Percentiles rank a stretch among this genome's conserved stretches.
Evolutionary conservation across 352 stramenopile species (phyloP).

Genomic region (Phytopythium chamaehyphon): DNA sequence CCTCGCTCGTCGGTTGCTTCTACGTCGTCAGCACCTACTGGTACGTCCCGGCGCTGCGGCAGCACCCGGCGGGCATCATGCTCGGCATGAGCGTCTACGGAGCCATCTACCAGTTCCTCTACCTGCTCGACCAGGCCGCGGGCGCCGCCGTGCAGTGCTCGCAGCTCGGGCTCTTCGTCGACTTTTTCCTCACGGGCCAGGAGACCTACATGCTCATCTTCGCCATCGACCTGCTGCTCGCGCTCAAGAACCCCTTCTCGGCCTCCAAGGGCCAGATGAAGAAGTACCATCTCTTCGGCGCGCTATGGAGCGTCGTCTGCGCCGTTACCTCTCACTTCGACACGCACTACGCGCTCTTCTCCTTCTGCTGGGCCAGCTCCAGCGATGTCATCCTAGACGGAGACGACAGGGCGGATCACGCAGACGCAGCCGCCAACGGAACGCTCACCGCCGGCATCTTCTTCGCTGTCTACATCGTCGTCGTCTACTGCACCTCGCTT

Average conservation of each 20-base stretch:
- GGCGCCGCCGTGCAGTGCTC: constrained; percentile 37
- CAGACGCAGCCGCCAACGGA: constrained; percentile 14
- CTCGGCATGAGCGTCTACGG: constrained; percentile 84
- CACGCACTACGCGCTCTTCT: constrained; percentile 70
- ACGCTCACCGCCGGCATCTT: constrained; percentile 66
- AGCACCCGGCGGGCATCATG: constrained; percentile 84
- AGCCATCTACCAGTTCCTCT: constrained; percentile 80
- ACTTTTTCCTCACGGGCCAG: constrained; percentile 81
- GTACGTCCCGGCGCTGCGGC: constrained; percentile 57
- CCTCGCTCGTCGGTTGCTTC: constrained; percentile 68
- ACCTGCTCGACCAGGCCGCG: constrained; percentile 48
- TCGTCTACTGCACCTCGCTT: constrained; percentile 76
- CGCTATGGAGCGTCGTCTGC: constrained; percentile 65
- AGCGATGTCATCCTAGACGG: constrained; percentile 40
- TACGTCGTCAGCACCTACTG: constrained; percentile 77
- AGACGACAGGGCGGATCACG: neutral
- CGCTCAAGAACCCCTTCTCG: constrained; percentile 85
- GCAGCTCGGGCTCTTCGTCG: constrained; percentile 62
- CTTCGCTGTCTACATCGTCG: constrained; percentile 79
- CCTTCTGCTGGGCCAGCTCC: constrained; percentile 75
- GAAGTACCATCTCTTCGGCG: constrained; percentile 70
- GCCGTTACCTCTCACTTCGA: constrained; percentile 75
- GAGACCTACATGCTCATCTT: constrained; percentile 90
- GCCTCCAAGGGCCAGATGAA: constrained; percentile 78
- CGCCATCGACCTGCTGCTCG: constrained; percentile 76